Evolutionary conservation across 2,329 filamentous ascomycete species (phyloP).

Genomic region (Paraphoma sp.): DNA sequence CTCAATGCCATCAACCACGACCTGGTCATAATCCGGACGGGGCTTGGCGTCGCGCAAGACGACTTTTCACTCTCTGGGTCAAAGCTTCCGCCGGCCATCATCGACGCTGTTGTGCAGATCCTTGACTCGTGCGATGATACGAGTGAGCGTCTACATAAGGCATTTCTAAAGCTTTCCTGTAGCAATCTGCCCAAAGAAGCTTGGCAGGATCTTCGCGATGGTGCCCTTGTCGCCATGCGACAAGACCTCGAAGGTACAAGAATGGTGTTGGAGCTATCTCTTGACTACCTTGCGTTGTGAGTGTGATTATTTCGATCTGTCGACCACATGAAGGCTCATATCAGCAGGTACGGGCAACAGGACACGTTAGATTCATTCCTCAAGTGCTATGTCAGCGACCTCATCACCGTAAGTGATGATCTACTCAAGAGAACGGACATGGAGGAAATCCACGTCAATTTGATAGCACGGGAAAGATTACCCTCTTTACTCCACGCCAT

Average conservation of each 20-base stretch:
- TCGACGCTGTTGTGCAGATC: conserved; percentile 36
- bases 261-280: conserved; percentile 34
- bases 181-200: conserved; percentile 25
- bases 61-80: conserved; percentile 32
- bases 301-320: not conserved
- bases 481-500: conserved; percentile 31
- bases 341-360: conserved; percentile 23
- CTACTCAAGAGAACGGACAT: conserved; percentile 32
- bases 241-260: conserved; percentile 35
- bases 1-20: conserved; percentile 40
- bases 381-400: conserved; percentile 18
- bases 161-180: conserved; percentile 35
- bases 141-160: conserved; percentile 36
- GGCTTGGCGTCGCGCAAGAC: conserved; percentile 40
- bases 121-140: conserved; percentile 37
- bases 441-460: conserved; percentile 31
- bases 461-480: conserved; percentile 31
- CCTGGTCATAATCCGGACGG: conserved; percentile 40
- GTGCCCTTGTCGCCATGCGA: conserved; percentile 21
- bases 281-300: conserved; percentile 40
- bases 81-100: conserved; percentile 26
- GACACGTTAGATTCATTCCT: conserved; percentile 28
- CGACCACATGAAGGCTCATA: conserved; percentile 4
- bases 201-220: conserved; percentile 29
- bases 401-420: conserved; percentile 26